phyloP scores from a whole-genome alignment of 2,329 filamentous ascomycete species.

The Paecilomyces fulvus region DNA sequence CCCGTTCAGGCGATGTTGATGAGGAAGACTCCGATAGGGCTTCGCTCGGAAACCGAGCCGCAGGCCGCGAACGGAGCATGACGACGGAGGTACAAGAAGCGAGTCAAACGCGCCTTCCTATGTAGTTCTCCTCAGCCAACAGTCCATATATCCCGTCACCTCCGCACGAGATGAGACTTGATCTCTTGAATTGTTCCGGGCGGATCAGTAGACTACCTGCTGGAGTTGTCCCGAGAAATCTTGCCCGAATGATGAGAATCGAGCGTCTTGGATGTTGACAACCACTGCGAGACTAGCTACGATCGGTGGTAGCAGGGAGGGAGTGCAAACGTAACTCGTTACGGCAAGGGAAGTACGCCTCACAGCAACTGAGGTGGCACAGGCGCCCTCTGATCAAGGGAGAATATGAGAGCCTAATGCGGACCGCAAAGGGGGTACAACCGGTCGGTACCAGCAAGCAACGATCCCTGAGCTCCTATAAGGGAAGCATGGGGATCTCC shows the following conservation, averaged over 20 bases:
- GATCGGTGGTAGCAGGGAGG: neutral
- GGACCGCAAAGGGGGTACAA: neutral
- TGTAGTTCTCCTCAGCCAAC: neutral
- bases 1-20: constrained; percentile 42
- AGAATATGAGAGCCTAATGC: neutral
- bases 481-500: neutral
- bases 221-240: neutral
- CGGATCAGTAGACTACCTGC: neutral
- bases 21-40: constrained; percentile 36
- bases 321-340: neutral
- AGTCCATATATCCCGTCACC: neutral
- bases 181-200: neutral
- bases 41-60: constrained; percentile 31
- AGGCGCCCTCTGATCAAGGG: neutral
- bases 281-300: neutral
- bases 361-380: neutral
- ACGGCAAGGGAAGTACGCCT: neutral
- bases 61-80: constrained; percentile 31
- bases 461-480: neutral
- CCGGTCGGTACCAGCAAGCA: neutral
- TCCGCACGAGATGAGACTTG: neutral
- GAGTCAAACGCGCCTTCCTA: neutral
- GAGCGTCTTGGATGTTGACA: neutral
- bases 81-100: constrained; percentile 1
- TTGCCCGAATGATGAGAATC: neutral